A percentile compares a stretch with the other conserved stretches of the same genome.
Evolutionary conservation across 1,284 basidiomycete species (phyloP).

Genomic region (Naganishia cerealis): DNA sequence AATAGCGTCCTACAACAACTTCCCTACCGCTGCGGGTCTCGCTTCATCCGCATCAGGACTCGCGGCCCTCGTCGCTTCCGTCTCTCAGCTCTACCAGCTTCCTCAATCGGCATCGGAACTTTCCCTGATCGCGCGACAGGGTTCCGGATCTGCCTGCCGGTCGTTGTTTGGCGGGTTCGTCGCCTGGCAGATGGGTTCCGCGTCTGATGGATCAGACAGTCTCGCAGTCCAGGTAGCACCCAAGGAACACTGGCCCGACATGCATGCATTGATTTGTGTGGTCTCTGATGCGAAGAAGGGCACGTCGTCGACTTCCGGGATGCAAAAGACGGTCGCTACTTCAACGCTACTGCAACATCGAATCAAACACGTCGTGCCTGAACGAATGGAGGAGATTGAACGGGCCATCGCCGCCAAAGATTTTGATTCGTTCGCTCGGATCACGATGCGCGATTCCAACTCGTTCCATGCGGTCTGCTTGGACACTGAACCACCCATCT

Average conservation of each 20-base stretch:
- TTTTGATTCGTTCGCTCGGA: constrained; percentile 82
- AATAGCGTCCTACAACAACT: constrained; percentile 96
- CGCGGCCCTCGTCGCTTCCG: constrained; percentile 86
- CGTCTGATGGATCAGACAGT: constrained; percentile 75
- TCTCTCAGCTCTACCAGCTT: constrained; percentile 82
- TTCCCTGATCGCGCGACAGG: constrained; percentile 91
- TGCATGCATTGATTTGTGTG: constrained; percentile 96
- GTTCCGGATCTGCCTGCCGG: constrained; percentile 94
- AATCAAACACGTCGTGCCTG: constrained; percentile 81
- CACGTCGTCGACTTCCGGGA: constrained; percentile 89
- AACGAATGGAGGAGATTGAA: constrained; percentile 78
- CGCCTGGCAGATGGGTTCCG: constrained; percentile 82
- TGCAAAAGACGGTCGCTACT: constrained; percentile 95
- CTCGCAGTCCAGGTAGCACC: constrained; percentile 85
- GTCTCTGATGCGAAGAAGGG: constrained; percentile 96
- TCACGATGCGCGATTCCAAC: constrained; percentile 97
- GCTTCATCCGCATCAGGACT: constrained; percentile 97
- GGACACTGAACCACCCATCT: constrained; percentile 95
- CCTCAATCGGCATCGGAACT: constrained; percentile 69
- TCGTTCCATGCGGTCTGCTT: constrained; percentile 97
- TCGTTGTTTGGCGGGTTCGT: constrained; percentile 97
- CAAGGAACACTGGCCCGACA: constrained; percentile 85
- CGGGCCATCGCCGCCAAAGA: constrained; percentile 76
- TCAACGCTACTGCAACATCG: constrained; percentile 85
- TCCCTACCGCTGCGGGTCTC: constrained; percentile 96